Percentiles rank a stretch among this genome's conserved stretches.
Evolutionary conservation across 371 early-diverging fungal species (phyloP).

Genomic region (Batkoa obscura): DNA sequence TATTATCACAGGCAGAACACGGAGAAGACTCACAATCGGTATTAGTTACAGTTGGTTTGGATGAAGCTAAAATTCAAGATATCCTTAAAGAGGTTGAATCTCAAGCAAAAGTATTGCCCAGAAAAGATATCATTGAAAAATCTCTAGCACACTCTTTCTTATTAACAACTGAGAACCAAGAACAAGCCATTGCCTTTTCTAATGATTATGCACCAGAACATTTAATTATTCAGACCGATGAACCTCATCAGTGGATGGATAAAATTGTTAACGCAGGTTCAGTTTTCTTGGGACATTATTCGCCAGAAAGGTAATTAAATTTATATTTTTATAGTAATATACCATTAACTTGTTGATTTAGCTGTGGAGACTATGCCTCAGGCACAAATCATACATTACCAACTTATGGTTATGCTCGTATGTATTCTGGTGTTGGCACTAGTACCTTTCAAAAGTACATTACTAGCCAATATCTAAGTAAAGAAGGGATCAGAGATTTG

Average conservation of each 20-base stretch:
- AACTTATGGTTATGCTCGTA: conserved; percentile 90
- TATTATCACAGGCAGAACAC: conserved; percentile 94
- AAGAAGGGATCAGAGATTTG: conserved; percentile 65
- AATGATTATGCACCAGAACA: conserved; percentile 96
- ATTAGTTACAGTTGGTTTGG: conserved; percentile 64
- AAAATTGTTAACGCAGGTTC: conserved; percentile 77
- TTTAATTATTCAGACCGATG: conserved; percentile 75
- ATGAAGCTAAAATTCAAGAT: conserved; percentile 32
- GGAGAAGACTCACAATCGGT: conserved; percentile 92
- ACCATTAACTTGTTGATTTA: conserved; percentile 10
- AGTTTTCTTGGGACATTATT: conserved; percentile 89
- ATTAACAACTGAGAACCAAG: conserved; percentile 39
- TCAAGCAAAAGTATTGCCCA: conserved; percentile 73
- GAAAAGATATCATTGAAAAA: conserved; percentile 72
- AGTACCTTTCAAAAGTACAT: conserved; percentile 88
- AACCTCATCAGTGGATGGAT: conserved; percentile 40
- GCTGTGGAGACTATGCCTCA: conserved; percentile 96
- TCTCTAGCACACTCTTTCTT: conserved; percentile 69
- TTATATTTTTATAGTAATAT: not conserved
- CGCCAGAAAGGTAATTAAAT: conserved; percentile 63
- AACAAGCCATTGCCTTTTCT: conserved; percentile 70
- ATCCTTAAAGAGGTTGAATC: conserved; percentile 58
- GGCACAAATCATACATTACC: conserved; percentile 99
- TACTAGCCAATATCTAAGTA: conserved; percentile 77
- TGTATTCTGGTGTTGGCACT: conserved; percentile 95